Evolutionary conservation across 1,139 yeast genomes (phyloP), one percentile per base, ranked within the genome.

Genomic region (Kazachstania sp.): DNA sequence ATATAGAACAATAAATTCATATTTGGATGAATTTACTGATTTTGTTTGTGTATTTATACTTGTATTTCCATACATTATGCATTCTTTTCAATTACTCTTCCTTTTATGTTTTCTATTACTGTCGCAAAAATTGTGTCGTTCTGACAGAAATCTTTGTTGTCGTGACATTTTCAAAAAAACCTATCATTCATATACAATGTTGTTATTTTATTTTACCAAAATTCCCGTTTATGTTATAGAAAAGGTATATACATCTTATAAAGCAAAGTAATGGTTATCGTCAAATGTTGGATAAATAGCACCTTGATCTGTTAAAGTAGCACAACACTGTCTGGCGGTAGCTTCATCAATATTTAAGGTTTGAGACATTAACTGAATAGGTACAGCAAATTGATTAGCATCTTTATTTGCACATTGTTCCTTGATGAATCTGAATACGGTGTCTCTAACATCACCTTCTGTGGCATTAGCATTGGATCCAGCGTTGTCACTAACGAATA

Each of bases 311-410:
- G 77, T 72, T 56, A 84, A 71, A 36, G 71, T 71, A 37, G 71
- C 70, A 55, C 86, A 77, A 49, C 72, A 70, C 29, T 69, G 65
- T 50, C 69, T 66, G 13, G 75, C 82, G 38, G 71, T 76, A 28
- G 72, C 77, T 45, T 70, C 72, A 31, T 74, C 58, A n/a, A 82
- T 54, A 41, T 69, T 71, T 55, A 83, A 68, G 35, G 73, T 71
- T 58, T 80, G 84, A 18, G 80, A 72, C 51, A 84, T 76, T 49
- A 77, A 71, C 49, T 74, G 76, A 18, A 79, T 69, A 19, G 86
- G 87, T 9, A 83, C 87, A 54, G 92, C 92, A 59, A 83, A 88
- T 12, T 78, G 72, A 80, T 83, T 82, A 15, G 78, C 68, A 43
- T 74, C 72, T 38, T 79, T 71, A 55, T 61, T 65, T 16, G 49